A percentile compares a stretch with the other conserved stretches of the same genome.
Evolutionary conservation across 495 filamentous ascomycete genomes (phyloP).

Genomic region (Ramalina peruviana): DNA sequence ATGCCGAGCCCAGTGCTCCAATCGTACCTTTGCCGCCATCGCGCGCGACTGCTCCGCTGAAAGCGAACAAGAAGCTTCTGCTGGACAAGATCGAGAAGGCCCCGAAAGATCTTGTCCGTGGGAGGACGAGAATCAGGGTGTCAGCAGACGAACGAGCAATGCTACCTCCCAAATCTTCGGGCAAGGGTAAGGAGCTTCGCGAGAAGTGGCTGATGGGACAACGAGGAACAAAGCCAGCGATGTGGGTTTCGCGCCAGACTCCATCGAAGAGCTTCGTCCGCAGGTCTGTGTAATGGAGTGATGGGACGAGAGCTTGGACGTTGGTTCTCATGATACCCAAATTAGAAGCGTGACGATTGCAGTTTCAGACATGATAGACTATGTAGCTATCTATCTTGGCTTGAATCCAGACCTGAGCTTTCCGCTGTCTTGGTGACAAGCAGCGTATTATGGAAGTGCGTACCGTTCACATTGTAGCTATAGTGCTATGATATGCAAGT

Average conservation of each 20-base stretch:
- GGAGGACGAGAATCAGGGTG: conserved; percentile 38
- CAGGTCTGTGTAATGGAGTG: conserved; percentile 9
- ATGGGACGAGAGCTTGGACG: neutral
- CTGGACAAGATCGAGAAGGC: conserved; percentile 35
- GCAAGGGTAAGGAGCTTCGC: conserved; percentile 29
- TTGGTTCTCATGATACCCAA: neutral
- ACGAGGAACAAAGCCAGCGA: conserved; percentile 14
- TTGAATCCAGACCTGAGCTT: too few species aligned
- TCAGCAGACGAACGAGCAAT: conserved; percentile 28
- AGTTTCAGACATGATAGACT: too few species aligned
- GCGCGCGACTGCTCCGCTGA: conserved; percentile 16
- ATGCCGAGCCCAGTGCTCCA: conserved; percentile 28
- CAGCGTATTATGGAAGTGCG: too few species aligned
- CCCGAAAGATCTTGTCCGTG: conserved; percentile 40
- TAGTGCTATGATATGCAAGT: too few species aligned
- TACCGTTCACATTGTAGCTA: too few species aligned
- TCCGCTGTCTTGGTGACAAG: too few species aligned
- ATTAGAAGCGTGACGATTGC: neutral
- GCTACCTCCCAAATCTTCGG: conserved; percentile 38
- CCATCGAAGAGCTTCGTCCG: conserved; percentile 28
- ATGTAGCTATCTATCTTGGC: too few species aligned
- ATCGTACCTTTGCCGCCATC: conserved; percentile 29
- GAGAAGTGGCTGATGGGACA: conserved; percentile 35
- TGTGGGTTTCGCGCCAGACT: conserved; percentile 17
- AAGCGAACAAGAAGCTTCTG: conserved; percentile 32